Evolutionary conservation across 2,329 filamentous ascomycete genomes (phyloP), one percentile per base, ranked within the genome.

Genomic region (Penicillium janthinellum): DNA sequence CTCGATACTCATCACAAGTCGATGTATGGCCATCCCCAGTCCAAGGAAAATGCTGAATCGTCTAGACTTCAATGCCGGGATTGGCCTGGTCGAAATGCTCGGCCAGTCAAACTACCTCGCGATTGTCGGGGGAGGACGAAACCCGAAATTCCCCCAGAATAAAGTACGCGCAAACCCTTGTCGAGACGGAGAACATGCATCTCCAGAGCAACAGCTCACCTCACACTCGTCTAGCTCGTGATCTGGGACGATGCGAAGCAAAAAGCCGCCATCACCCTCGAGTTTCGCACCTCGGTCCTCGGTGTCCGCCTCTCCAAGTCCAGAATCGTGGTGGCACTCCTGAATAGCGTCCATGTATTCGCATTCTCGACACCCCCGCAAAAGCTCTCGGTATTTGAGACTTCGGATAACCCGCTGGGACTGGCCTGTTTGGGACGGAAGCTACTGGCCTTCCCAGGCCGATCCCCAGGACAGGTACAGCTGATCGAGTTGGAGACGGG

Each of bases 191-290:
- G 31, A 31, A 31, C 31, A 31, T 25, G 4, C 35, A 52, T 11
- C 8, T 7, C 7, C 12, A 28, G 22, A 39, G 14, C n/a, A 22
- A 52, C 20, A 5, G 35, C 35, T 35, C n/a, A 50, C 15, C 34
- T 39, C 1, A 39, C n/a, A 10, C 34, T 35, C 34, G 11, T 39
- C 38, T 65, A 81, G 72, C 84, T 93, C 51, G 88, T 96, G 65
- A 90, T 98, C 68, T 98, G 93, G 93, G 93, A 99, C 75, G 92
- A 96, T 70, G 83, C 86, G 61, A 90, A 90, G 66, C 87, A 89
- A 62, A 90, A 88, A 65, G 87, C 89, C 7, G 83, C 91, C 14
- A 89, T 93, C 63, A 90, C 83, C 3, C 81, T 98, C 68, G 89
- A 94, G 58, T 89, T 93, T 62, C 85, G 91, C 59, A 92, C 91